Conservation (phyloP, 371 early-diverging fungal species). For the Mucor indicus region DNA sequence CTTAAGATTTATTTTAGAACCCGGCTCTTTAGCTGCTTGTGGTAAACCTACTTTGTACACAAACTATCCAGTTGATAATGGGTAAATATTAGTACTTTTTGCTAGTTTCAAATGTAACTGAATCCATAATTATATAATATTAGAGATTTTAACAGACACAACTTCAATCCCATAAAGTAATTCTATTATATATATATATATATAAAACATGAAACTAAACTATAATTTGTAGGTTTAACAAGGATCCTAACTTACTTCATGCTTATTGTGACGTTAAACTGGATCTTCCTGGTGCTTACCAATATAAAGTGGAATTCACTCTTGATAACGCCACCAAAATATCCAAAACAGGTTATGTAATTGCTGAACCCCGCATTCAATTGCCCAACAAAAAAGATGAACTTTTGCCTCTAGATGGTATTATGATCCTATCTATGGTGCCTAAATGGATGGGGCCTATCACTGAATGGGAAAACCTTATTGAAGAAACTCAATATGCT, state of each 20-base stretch:
- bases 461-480: slow-evolving; percentile 71
- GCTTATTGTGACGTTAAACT: slow-evolving; percentile 72
- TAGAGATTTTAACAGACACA: slow-evolving; percentile 30
- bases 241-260: slow-evolving; percentile 46
- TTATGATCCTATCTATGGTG: slow-evolving; percentile 83
- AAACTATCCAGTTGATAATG: slow-evolving; percentile 81
- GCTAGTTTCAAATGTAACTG: too few relatives aligned
- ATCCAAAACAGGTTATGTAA: slow-evolving; percentile 61
- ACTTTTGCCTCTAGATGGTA: slow-evolving; percentile 72
- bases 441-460: slow-evolving; percentile 95
- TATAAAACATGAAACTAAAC: neutral
- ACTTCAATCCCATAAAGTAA: slow-evolving; percentile 40
- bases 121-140: neutral
- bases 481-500: slow-evolving; percentile 64
- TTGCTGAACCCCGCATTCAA: slow-evolving; percentile 83
- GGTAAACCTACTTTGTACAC: slow-evolving; percentile 64
- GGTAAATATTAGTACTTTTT: slow-evolving; percentile 39
- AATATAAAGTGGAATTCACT: slow-evolving; percentile 84
- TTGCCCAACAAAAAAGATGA: slow-evolving; percentile 10
- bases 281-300: slow-evolving; percentile 77
- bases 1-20: slow-evolving; percentile 77
- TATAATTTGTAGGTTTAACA: slow-evolving; percentile 22
- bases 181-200: slow-evolving; percentile 1
- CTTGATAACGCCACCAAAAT: slow-evolving; percentile 12
- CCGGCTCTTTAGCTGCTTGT: slow-evolving; percentile 73